Conservation (phyloP, 2,329 filamentous ascomycete genomes). For the Neocucurbitaria cava region DNA sequence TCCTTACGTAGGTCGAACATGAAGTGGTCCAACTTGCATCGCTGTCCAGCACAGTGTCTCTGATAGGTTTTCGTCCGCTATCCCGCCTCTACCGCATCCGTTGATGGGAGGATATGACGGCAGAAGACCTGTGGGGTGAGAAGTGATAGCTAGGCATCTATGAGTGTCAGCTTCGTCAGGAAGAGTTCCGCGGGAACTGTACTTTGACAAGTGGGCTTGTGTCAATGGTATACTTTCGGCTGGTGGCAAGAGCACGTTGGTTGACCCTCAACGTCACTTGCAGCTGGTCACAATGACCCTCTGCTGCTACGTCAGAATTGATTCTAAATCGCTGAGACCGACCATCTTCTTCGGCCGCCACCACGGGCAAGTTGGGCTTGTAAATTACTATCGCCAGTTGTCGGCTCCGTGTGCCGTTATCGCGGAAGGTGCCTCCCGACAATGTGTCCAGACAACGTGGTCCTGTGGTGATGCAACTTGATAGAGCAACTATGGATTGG, state of each 20-base stretch:
- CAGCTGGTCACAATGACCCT: neutral
- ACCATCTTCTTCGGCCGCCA: too few relatives aligned
- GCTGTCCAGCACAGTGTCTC: constrained; percentile 37
- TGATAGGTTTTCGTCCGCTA: constrained; percentile 41
- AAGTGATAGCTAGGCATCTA: constrained; percentile 21
- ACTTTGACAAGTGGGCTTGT: neutral
- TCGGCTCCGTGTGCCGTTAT: neutral
- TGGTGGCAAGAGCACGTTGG: neutral
- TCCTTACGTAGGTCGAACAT: constrained; percentile 36
- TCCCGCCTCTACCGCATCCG: constrained; percentile 47
- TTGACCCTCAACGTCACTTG: neutral
- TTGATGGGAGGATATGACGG: constrained; percentile 43
- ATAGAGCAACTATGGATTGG: too few relatives aligned
- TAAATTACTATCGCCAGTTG: neutral
- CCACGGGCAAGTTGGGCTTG: too few relatives aligned
- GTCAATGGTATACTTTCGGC: neutral
- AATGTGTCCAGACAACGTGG: too few relatives aligned
- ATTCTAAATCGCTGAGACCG: too few relatives aligned
- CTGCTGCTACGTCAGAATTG: neutral
- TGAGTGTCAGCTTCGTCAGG: neutral
- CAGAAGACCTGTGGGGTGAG: constrained; percentile 34
- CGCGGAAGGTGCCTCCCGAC: neutral
- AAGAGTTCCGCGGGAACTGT: neutral
- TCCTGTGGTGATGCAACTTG: too few relatives aligned
- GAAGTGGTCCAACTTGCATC: constrained; percentile 39